Evolutionary conservation across 306 rosid genomes (phyloP), one percentile per base, ranked within the genome.

Genomic region (Casuarina glauca): DNA sequence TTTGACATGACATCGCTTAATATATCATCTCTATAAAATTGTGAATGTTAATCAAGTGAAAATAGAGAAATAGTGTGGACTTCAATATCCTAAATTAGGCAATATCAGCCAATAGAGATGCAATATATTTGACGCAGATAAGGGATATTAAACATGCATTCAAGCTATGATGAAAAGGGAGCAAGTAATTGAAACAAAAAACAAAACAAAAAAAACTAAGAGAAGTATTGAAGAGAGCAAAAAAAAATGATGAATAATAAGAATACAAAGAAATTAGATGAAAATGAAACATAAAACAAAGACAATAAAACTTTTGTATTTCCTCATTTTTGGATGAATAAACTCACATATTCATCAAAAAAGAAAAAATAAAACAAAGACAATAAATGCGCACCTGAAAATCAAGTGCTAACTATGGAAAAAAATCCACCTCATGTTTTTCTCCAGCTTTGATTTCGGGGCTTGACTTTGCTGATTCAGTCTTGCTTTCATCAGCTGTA

Each of bases 371-470:
- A n/a, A n/a, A n/a, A n/a, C n/a, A n/a, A n/a, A n/a, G n/a, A n/a
- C 5, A 38, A n/a, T n/a, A n/a, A n/a, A n/a, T n/a, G n/a, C n/a
- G 12, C 20, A 12, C 20, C 16, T 67, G 62, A 82, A 48, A 11
- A 53, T 70, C 57, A n/a, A 74, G 5, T 57, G 38, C 1, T 67
- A 79, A 72, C 57, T 19, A 9, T 58, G 60, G 76, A 84, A 78
- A 36, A 63, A 84, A 77, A n/a, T n/a, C n/a, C n/a, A n/a, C n/a
- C n/a, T n/a, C n/a, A n/a, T n/a, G n/a, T n/a, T n/a, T n/a, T n/a
- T n/a, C n/a, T n/a, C n/a, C n/a, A n/a, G n/a, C n/a, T n/a, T n/a
- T n/a, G n/a, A n/a, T n/a, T n/a, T n/a, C n/a, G n/a, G n/a, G n/a
- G n/a, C n/a, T n/a, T n/a, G n/a, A n/a, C n/a, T n/a, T n/a, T n/a